Evolutionary conservation across 768 basidiomycete genomes (phyloP).

Genomic region (Mycena epipterygia): DNA sequence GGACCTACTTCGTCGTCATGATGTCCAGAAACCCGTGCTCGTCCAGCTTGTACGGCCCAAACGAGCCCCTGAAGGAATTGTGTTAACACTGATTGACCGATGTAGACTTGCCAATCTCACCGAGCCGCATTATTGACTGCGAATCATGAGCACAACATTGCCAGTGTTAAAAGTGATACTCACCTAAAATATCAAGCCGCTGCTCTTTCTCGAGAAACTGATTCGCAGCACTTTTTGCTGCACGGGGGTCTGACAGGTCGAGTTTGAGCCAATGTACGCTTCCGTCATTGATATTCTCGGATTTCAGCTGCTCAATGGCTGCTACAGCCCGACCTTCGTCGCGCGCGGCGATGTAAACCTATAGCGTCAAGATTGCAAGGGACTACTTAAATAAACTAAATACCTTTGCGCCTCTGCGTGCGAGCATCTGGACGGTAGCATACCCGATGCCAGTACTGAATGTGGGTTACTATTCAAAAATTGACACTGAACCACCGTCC

Average conservation of each 20-base stretch:
- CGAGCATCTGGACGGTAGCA: conserved; percentile 52
- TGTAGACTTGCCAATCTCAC: conserved; percentile 19
- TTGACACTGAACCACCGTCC: neutral
- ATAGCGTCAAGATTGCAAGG: neutral
- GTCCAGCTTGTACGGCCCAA: conserved; percentile 22
- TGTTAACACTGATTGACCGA: conserved; percentile 8
- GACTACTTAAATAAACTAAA: neutral
- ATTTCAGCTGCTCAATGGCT: conserved; percentile 50
- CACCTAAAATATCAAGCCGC: conserved; percentile 60
- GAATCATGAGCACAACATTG: neutral
- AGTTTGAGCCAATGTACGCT: conserved; percentile 52
- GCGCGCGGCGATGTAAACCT: conserved; percentile 50
- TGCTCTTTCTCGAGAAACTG: conserved; percentile 53
- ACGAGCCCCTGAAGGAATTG: neutral
- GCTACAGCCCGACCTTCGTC: conserved; percentile 45
- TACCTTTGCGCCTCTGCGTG: conserved; percentile 55
- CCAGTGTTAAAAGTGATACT: conserved; percentile 17
- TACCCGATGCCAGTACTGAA: conserved; percentile 52
- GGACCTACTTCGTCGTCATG: too few species aligned
- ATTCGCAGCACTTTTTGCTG: conserved; percentile 50
- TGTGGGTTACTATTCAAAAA: conserved; percentile 42
- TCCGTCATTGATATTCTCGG: conserved; percentile 49
- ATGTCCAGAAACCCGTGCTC: conserved; percentile 25
- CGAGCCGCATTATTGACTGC: conserved; percentile 42
- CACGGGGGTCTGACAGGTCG: conserved; percentile 53